Evolutionary conservation across 2,329 filamentous ascomycete species (phyloP).

Genomic region (Fusarium hostae): DNA sequence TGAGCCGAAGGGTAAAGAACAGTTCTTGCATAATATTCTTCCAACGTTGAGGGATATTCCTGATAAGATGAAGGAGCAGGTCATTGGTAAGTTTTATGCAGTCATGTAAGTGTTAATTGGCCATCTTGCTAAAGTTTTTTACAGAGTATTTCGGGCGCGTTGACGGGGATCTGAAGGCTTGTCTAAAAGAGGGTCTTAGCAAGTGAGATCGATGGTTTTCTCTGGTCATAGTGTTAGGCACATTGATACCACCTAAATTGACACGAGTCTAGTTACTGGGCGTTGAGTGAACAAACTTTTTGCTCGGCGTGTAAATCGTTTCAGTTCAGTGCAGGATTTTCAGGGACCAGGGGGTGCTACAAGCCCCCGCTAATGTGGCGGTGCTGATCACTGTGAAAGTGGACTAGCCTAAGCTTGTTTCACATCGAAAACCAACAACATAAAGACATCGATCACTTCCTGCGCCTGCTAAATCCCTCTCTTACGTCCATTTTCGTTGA

Average conservation of each 20-base stretch:
- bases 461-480: neutral
- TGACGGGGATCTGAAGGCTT: neutral
- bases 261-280: neutral
- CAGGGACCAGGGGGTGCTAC: neutral
- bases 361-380: fast-evolving
- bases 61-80: constrained; percentile 18
- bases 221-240: neutral
- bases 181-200: neutral
- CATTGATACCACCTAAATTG: neutral
- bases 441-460: neutral
- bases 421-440: neutral
- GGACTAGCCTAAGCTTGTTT: neutral
- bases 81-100: no score
- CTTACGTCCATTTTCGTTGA: neutral
- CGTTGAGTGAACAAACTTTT: neutral
- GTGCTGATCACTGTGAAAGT: neutral
- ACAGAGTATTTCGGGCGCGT: constrained; percentile 11
- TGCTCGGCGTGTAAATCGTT: neutral
- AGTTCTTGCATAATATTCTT: constrained; percentile 39
- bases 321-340: neutral
- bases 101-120: no score
- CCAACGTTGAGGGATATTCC: constrained; percentile 31
- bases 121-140: no score
- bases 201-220: neutral
- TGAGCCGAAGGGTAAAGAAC: constrained; percentile 26